A percentile compares a stretch with the other conserved stretches of the same genome.
phyloP scores from a whole-genome alignment of 352 stramenopile genomes.

The Pythium angustatum region DNA sequence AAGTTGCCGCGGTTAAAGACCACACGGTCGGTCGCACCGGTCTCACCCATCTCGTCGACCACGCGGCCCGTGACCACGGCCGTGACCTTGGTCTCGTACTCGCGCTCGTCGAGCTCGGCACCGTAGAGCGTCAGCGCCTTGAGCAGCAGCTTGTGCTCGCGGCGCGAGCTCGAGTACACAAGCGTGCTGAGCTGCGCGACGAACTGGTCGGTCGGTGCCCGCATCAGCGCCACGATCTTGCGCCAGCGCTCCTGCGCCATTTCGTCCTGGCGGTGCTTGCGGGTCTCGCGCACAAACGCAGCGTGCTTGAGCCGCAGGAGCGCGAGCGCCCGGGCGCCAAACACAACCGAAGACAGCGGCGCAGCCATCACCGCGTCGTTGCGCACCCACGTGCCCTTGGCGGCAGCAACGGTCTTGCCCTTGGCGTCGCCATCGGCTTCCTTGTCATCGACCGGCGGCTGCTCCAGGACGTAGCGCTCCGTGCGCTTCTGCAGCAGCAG shows the following conservation, averaged over 20 bases:
- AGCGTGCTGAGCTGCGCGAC: conserved; percentile 21
- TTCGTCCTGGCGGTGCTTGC: conserved; percentile 40
- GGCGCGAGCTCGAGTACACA: conserved; percentile 29
- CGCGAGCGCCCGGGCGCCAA: conserved; percentile 39
- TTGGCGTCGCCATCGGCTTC: not conserved
- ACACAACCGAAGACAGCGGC: too few relatives aligned
- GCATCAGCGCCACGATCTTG: conserved; percentile 13
- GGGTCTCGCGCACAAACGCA: conserved; percentile 43
- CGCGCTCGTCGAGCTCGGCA: conserved; percentile 24
- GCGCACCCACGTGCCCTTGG: conserved; percentile 33
- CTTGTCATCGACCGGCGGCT: too few relatives aligned
- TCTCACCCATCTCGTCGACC: not conserved
- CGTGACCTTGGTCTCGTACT: conserved; percentile 55
- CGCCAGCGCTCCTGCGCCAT: conserved; percentile 44
- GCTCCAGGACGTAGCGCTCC: conserved; percentile 44
- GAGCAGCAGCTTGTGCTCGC: conserved; percentile 54
- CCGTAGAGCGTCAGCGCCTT: conserved; percentile 43
- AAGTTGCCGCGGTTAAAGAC: conserved; percentile 73
- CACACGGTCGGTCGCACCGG: conserved; percentile 20
- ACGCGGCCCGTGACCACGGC: conserved; percentile 53
- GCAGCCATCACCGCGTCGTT: conserved; percentile 30
- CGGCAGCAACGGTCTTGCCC: too few relatives aligned
- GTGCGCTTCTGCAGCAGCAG: conserved; percentile 62
- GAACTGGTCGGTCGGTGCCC: conserved; percentile 28
- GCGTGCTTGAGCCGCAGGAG: conserved; percentile 58